These are phyloP conservation scores for Osmanthus fragrans DNA, from an alignment of 257 asterid species.

Conservation along the genomic window DNA sequence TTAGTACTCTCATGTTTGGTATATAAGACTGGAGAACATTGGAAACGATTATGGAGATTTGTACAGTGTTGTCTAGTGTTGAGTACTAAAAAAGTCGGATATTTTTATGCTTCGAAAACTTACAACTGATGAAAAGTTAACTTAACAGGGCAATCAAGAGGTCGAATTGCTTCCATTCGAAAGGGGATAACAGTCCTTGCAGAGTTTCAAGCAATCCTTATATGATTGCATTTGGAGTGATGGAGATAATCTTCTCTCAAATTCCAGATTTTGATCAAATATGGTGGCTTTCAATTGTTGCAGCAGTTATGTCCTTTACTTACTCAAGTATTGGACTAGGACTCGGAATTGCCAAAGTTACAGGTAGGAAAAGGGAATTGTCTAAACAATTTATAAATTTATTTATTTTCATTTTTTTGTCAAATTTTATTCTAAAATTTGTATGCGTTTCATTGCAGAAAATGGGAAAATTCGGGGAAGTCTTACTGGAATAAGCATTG, in stretches of 20 bases:
- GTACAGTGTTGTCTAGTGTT: background rate
- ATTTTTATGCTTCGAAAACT: background rate
- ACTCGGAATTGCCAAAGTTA: conserved; percentile 63
- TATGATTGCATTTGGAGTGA: conserved; percentile 66
- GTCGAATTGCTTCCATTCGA: conserved; percentile 58
- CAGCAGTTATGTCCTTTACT: conserved; percentile 77
- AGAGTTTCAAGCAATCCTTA: conserved; percentile 58
- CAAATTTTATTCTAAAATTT: conserved; percentile 10
- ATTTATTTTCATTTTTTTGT: conserved; percentile 9
- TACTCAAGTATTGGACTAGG: conserved; percentile 69
- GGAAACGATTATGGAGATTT: background rate
- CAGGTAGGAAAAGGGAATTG: conserved; percentile 31
- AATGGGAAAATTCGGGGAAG: conserved; percentile 28
- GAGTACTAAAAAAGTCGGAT: background rate
- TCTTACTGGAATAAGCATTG: conserved; percentile 34
- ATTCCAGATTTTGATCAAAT: conserved; percentile 78
- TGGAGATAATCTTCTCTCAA: conserved; percentile 57
- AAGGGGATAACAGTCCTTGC: conserved; percentile 55
- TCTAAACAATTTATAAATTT: conserved; percentile 22
- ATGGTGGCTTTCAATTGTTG: conserved; percentile 74
- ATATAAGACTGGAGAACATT: background rate
- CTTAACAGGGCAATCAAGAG: conserved; percentile 52
- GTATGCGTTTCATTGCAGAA: conserved; percentile 16
- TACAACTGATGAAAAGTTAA: background rate
- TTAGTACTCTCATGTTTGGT: background rate